phyloP scores from a whole-genome alignment of 1,139 yeast species.

The Magnusiomyces ingens region DNA sequence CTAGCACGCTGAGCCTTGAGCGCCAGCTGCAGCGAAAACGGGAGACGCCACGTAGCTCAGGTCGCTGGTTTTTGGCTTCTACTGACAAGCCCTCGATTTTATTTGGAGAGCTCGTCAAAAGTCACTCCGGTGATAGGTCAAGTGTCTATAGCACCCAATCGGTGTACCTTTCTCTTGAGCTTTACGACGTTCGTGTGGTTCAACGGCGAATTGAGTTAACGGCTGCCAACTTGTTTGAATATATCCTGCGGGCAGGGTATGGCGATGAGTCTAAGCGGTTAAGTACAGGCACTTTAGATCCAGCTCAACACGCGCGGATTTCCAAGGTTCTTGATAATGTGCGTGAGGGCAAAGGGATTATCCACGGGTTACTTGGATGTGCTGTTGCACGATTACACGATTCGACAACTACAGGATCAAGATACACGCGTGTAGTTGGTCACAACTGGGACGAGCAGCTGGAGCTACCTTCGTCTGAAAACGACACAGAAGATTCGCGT shows the following conservation, averaged over 20 bases:
- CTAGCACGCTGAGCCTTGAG: not conserved
- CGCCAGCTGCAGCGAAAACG: not conserved
- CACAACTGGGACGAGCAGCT: slow-evolving; percentile 1
- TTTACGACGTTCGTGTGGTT: slow-evolving; percentile 20
- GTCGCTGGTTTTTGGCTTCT: not conserved
- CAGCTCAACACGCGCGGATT: slow-evolving; percentile 13
- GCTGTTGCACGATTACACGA: slow-evolving; percentile 5
- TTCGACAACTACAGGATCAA: slow-evolving; percentile 9
- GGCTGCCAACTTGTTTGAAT: slow-evolving; percentile 22
- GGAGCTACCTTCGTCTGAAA: too few species aligned
- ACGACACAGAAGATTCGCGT: not conserved
- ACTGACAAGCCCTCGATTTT: slow-evolving; percentile 2
- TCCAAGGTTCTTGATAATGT: not conserved
- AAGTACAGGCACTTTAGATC: slow-evolving; percentile 5
- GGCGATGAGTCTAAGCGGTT: slow-evolving; percentile 2
- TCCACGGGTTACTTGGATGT: slow-evolving; percentile 1
- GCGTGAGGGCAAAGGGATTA: not conserved
- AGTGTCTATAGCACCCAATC: not conserved
- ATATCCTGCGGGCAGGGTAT: slow-evolving; percentile 12
- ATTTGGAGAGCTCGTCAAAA: slow-evolving; percentile 1
- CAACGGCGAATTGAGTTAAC: slow-evolving; percentile 23
- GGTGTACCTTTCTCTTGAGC: slow-evolving; percentile 17
- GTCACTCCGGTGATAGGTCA: not conserved
- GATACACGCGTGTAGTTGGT: not conserved
- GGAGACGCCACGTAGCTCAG: not conserved